A percentile compares a stretch with the other conserved stretches of the same genome.
phyloP scores from a whole-genome alignment of 495 filamentous ascomycete genomes.

The Aspergillus egyptiacus region DNA sequence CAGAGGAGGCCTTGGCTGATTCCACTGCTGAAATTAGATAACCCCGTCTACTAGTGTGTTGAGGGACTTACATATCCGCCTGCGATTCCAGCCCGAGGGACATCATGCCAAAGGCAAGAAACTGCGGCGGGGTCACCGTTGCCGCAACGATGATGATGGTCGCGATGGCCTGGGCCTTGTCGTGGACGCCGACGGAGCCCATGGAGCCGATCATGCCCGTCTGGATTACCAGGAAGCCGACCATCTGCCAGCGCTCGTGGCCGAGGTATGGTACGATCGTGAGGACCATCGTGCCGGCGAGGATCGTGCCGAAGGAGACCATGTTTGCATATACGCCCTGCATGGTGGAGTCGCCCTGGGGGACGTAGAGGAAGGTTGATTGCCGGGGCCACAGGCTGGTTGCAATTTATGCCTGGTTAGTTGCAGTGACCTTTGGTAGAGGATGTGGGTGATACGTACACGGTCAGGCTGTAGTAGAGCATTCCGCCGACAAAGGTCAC shows the following conservation, averaged over 20 bases:
- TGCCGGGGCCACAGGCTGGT: not conserved
- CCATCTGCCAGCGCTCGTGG: not conserved
- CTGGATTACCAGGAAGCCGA: not conserved
- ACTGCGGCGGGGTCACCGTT: not conserved
- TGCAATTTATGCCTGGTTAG: too few relatives aligned
- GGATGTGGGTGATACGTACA: not conserved
- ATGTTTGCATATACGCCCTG: constrained; percentile 1
- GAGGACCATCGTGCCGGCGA: not conserved
- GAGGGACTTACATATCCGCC: not conserved
- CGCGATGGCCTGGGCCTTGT: not conserved
- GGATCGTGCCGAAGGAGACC: not conserved
- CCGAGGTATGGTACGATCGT: not conserved
- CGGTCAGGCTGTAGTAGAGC: not conserved
- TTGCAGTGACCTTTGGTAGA: too few relatives aligned
- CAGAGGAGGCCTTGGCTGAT: not conserved
- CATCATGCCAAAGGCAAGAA: not conserved
- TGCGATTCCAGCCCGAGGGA: not conserved
- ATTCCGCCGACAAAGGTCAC: not conserved
- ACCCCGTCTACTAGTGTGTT: too few relatives aligned
- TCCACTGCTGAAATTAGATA: too few relatives aligned
- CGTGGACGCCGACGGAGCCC: not conserved
- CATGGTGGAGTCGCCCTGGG: not conserved
- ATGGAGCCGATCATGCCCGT: not conserved
- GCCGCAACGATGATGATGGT: not conserved
- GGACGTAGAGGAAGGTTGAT: not conserved